These are phyloP conservation scores for Aspergillus viridinutans DNA, from an alignment of 2,329 filamentous ascomycete species.

Conservation along the genomic window DNA sequence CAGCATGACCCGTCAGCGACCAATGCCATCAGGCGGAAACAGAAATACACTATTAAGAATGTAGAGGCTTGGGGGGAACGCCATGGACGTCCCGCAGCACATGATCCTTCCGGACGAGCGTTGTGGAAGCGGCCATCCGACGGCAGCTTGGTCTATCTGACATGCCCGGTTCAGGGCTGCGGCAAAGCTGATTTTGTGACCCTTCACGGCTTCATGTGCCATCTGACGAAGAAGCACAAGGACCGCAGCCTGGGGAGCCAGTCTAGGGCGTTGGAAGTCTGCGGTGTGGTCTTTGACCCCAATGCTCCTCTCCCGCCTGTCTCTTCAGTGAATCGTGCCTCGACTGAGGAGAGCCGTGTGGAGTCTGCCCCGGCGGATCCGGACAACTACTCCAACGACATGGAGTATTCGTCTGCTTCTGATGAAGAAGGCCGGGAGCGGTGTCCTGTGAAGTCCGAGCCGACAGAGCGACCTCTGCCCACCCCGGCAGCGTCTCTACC, in stretches of 20 bases:
- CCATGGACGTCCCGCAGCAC: constrained; percentile 38
- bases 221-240: constrained; percentile 41
- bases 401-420: constrained; percentile 28
- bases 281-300: constrained; percentile 36
- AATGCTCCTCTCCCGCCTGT: constrained; percentile 34
- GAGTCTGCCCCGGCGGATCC: constrained; percentile 26
- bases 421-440: constrained; percentile 23
- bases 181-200: constrained; percentile 40
- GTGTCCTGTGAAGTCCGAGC: constrained; percentile 28
- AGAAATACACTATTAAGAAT: constrained; percentile 42
- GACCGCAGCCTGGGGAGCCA: constrained; percentile 39
- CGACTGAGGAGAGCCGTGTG: constrained; percentile 32
- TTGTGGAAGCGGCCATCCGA: constrained; percentile 40
- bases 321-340: constrained; percentile 27
- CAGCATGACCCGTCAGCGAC: constrained; percentile 25
- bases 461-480: constrained; percentile 19
- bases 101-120: constrained; percentile 35
- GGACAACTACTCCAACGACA: constrained; percentile 28
- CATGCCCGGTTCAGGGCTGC: constrained; percentile 35
- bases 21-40: constrained; percentile 33
- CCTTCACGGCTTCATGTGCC: constrained; percentile 41
- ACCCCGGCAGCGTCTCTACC: constrained; percentile 11
- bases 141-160: constrained; percentile 35
- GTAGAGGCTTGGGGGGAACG: constrained; percentile 41
- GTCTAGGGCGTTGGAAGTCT: constrained; percentile 37